phyloP scores from a whole-genome alignment of 192 early-diverging fungal genomes.

The Podila clonocystis region DNA sequence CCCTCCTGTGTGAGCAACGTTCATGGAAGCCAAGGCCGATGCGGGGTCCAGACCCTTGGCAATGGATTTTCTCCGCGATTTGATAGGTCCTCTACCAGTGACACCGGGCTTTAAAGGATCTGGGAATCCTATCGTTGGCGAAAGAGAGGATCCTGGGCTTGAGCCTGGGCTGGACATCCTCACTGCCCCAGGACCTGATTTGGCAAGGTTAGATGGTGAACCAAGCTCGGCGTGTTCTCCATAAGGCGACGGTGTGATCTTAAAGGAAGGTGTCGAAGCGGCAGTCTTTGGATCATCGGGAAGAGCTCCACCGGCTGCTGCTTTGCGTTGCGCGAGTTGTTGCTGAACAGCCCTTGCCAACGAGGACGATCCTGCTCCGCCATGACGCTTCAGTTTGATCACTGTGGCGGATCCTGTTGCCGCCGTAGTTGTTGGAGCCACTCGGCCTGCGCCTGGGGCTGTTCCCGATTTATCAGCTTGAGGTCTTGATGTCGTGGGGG shows the following conservation, averaged over 20 bases:
- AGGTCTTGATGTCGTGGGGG: too few relatives aligned
- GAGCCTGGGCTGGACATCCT: slow-evolving; percentile 15
- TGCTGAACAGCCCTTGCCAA: slow-evolving; percentile 64
- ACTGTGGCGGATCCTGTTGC: slow-evolving; percentile 18
- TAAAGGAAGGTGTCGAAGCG: slow-evolving; percentile 13
- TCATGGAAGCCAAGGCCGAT: slow-evolving; percentile 19
- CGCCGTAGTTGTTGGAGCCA: background rate
- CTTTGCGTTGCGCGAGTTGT: slow-evolving; percentile 56
- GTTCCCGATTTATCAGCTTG: too few relatives aligned
- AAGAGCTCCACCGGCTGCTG: slow-evolving; percentile 21
- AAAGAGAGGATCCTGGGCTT: slow-evolving; percentile 25
- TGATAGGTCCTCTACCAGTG: slow-evolving; percentile 45
- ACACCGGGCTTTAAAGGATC: slow-evolving; percentile 38
- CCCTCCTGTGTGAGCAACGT: slow-evolving; percentile 11
- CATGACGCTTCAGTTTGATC: slow-evolving; percentile 52
- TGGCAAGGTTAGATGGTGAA: slow-evolving; percentile 3
- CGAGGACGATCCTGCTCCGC: slow-evolving; percentile 59
- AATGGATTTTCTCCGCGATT: slow-evolving; percentile 46
- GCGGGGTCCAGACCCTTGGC: slow-evolving; percentile 42
- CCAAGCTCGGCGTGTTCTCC: background rate
- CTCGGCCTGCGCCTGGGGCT: background rate
- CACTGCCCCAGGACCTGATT: background rate
- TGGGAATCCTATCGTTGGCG: slow-evolving; percentile 25
- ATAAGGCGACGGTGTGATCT: slow-evolving; percentile 8
- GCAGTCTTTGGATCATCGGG: slow-evolving; percentile 20